Percentiles rank a stretch among this genome's conserved stretches.
Conservation (phyloP, 2,329 filamentous ascomycete genomes). For the Colletotrichum sp. region DNA sequence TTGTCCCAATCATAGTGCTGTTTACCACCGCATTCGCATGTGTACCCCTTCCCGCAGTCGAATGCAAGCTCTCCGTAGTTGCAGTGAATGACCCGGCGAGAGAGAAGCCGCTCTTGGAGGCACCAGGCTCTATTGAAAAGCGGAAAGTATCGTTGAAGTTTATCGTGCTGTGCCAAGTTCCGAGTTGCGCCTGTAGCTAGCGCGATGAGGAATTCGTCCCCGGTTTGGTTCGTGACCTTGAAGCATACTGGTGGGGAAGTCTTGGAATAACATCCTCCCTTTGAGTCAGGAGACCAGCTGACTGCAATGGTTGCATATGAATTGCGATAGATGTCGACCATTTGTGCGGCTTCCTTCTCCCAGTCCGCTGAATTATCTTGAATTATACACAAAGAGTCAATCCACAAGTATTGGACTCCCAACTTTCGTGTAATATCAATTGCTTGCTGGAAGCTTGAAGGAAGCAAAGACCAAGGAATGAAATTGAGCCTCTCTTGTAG, state of each 20-base stretch:
- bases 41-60: neutral
- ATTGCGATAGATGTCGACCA: neutral
- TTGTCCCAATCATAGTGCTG: neutral
- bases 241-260: neutral
- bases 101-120: constrained; percentile 1
- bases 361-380: neutral
- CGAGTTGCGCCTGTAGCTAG: neutral
- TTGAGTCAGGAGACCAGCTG: neutral
- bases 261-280: neutral
- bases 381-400: neutral
- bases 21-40: neutral
- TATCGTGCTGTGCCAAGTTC: neutral
- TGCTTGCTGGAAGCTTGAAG: neutral
- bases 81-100: neutral
- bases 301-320: neutral
- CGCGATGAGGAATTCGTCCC: neutral
- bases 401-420: neutral
- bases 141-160: neutral
- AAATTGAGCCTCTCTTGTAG: neutral
- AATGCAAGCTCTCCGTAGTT: neutral
- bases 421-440: neutral
- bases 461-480: neutral
- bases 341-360: neutral
- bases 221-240: neutral
- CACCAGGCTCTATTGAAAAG: neutral